Percentiles rank a stretch among this genome's conserved stretches.
Evolutionary conservation across 2,329 filamentous ascomycete species (phyloP).

Genomic region (Aspergillus versicolor): DNA sequence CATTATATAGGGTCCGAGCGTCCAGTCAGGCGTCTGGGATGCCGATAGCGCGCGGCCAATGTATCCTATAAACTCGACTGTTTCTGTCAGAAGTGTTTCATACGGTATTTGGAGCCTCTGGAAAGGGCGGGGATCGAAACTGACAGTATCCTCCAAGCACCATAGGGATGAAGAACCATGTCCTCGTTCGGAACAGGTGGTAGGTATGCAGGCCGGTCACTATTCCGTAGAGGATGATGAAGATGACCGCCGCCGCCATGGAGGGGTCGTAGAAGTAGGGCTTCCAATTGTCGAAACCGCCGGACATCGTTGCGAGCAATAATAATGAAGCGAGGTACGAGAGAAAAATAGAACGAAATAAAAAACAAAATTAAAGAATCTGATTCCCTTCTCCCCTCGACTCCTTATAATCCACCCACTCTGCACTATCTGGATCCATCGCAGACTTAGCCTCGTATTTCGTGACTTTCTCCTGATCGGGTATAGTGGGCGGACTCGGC

Average conservation of each 20-base stretch:
- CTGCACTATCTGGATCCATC: background rate
- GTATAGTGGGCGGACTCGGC: background rate
- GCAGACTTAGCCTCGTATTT: slow-evolving; percentile 14
- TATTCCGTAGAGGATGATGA: slow-evolving; percentile 14
- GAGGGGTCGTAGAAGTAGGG: slow-evolving; percentile 15
- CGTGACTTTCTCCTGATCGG: slow-evolving; percentile 18
- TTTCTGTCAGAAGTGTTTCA: background rate
- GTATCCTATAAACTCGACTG: slow-evolving; percentile 55
- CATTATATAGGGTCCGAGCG: slow-evolving; percentile 25
- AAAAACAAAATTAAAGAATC: background rate
- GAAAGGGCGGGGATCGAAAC: background rate
- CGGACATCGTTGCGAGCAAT: background rate
- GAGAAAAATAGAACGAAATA: background rate
- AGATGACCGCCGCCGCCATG: slow-evolving; percentile 17
- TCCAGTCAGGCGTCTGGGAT: slow-evolving; percentile 29
- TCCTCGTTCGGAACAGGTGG: slow-evolving; percentile 15
- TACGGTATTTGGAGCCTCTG: background rate
- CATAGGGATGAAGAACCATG: slow-evolving; percentile 18
- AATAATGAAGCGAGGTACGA: background rate
- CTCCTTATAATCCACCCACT: background rate
- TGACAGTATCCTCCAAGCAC: slow-evolving; percentile 16
- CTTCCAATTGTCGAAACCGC: slow-evolving; percentile 3
- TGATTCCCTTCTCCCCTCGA: background rate
- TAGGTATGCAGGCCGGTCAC: slow-evolving; percentile 13
- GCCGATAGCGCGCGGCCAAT: slow-evolving; percentile 49